Conservation (phyloP, 257 asterid species). For the Solanum pimpinellifolium region DNA sequence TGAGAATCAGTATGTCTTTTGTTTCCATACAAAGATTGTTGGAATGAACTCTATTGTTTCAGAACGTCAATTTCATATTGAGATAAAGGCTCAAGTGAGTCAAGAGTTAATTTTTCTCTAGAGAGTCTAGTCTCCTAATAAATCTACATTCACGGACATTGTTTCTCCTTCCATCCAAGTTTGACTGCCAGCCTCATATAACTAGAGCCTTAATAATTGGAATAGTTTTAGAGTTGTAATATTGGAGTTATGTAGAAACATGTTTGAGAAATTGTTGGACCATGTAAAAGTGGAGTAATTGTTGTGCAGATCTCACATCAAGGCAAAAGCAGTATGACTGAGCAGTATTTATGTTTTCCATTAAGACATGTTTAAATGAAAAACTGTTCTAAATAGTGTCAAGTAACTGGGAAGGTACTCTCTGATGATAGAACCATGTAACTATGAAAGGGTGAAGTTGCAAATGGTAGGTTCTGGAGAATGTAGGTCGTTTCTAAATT, state of each 20-base stretch:
- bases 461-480: not conserved
- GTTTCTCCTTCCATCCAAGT: not conserved
- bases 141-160: not conserved
- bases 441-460: not conserved
- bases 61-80: not conserved
- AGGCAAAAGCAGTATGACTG: not conserved
- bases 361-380: not conserved
- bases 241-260: not conserved
- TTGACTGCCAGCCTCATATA: not conserved
- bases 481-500: not conserved
- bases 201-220: not conserved
- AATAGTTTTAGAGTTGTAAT: not conserved
- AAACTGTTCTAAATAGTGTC: not conserved
- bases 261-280: not conserved
- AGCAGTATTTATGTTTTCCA: not conserved
- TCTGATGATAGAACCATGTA: not conserved
- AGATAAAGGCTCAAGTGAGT: not conserved
- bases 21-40: not conserved
- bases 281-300: not conserved
- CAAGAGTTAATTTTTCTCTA: not conserved
- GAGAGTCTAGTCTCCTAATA: not conserved
- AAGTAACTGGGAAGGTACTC: not conserved
- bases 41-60: not conserved
- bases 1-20: not conserved
- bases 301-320: not conserved